Percentiles rank a stretch among this genome's conserved stretches.
These are phyloP conservation scores for Globisporangium apiculatum DNA, from an alignment of 352 stramenopile species.

Conservation along the genomic window DNA sequence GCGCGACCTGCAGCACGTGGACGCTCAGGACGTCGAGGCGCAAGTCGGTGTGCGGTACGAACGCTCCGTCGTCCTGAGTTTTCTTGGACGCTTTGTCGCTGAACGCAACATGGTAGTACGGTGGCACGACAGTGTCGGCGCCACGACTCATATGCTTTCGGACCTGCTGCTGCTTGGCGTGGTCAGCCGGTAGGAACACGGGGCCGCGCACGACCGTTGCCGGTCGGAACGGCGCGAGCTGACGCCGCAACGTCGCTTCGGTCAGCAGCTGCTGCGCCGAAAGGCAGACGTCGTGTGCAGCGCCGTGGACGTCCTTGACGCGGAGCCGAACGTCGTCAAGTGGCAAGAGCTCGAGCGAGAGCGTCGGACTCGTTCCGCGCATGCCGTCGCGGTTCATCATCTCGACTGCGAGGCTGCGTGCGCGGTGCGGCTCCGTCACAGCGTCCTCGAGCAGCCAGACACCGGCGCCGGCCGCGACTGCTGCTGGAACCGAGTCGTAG, in stretches of 20 bases:
- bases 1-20: constrained; percentile 36
- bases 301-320: constrained; percentile 22
- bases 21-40: constrained; percentile 28
- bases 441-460: constrained; percentile 16
- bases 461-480: constrained; percentile 8
- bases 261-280: constrained; percentile 30
- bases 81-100: constrained; percentile 15
- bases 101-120: constrained; percentile 15
- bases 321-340: constrained; percentile 42
- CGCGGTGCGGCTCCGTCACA: not conserved
- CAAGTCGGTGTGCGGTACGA: constrained; percentile 27
- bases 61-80: constrained; percentile 6
- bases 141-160: constrained; percentile 7
- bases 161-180: constrained; percentile 15
- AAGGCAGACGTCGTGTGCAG: constrained; percentile 35
- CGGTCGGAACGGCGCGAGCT: constrained; percentile 26
- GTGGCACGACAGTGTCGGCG: constrained; percentile 2
- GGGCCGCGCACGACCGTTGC: constrained; percentile 20
- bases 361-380: constrained; percentile 16
- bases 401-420: constrained; percentile 16
- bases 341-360: constrained; percentile 33
- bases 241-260: constrained; percentile 37
- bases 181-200: not conserved
- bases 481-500: constrained; percentile 1
- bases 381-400: constrained; percentile 21